These are phyloP conservation scores for Boletus mariae DNA, from an alignment of 1,284 basidiomycete genomes.

Conservation along the genomic window DNA sequence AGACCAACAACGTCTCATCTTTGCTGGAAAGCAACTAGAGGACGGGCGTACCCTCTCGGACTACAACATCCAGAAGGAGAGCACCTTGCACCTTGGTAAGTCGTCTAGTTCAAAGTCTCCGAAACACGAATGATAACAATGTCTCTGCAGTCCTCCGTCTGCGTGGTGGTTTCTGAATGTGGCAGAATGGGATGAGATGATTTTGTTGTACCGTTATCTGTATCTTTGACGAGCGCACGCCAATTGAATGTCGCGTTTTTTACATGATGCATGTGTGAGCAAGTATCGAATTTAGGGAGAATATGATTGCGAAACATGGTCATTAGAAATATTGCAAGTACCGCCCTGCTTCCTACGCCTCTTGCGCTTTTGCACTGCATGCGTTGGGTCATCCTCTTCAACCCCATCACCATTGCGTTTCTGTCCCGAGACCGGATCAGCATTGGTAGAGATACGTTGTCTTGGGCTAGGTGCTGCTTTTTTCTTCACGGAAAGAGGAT, in stretches of 20 bases:
- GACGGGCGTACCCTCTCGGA: slow-evolving; percentile 66
- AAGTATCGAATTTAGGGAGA: neutral
- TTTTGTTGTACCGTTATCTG: neutral
- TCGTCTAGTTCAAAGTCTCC: slow-evolving; percentile 29
- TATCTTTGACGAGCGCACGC: no score
- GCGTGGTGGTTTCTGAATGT: slow-evolving; percentile 58
- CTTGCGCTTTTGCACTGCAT: slow-evolving; percentile 30
- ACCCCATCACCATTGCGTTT: slow-evolving; percentile 24
- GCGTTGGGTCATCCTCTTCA: slow-evolving; percentile 6
- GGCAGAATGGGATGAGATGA: neutral
- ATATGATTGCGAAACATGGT: neutral
- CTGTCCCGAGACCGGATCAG: slow-evolving; percentile 1
- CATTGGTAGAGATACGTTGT: neutral
- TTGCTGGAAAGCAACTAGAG: slow-evolving; percentile 74
- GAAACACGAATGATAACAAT: slow-evolving; percentile 36
- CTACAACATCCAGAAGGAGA: slow-evolving; percentile 68
- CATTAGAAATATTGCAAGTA: neutral
- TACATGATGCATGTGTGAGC: neutral
- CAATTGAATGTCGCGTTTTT: neutral
- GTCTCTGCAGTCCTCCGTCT: slow-evolving; percentile 61
- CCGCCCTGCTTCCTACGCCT: slow-evolving; percentile 28
- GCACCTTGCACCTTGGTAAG: slow-evolving; percentile 57
- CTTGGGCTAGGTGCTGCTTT: slow-evolving; percentile 45
- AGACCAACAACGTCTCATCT: slow-evolving; percentile 75
- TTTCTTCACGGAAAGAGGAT: slow-evolving; percentile 92